phyloP scores from a whole-genome alignment of 1,284 basidiomycete genomes.

The Fomitopsis palustris region DNA sequence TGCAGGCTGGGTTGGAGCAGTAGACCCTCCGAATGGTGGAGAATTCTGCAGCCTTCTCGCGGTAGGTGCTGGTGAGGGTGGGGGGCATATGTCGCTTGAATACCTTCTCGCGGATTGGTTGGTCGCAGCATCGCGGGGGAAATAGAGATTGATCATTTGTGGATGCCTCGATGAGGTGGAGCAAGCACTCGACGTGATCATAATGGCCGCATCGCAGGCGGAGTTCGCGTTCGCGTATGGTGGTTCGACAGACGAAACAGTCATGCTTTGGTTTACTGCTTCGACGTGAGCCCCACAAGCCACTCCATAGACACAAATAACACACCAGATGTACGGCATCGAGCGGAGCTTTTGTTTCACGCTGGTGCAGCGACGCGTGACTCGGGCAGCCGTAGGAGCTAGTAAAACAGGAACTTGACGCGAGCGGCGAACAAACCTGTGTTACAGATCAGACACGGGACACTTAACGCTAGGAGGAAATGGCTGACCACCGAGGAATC shows the following conservation, averaged over 20 bases:
- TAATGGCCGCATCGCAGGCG: conserved; percentile 29
- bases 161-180: conserved; percentile 28
- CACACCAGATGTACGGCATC: not conserved
- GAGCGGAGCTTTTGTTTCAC: not conserved
- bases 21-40: conserved; percentile 31
- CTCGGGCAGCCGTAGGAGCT: not conserved
- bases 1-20: conserved; percentile 32
- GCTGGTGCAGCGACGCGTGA: not conserved
- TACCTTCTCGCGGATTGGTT: conserved; percentile 23
- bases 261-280: conserved; percentile 10
- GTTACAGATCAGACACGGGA: not conserved
- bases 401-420: not conserved
- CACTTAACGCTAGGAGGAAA: not conserved
- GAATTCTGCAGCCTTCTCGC: conserved; percentile 27
- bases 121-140: conserved; percentile 33
- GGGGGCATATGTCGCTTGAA: conserved; percentile 23
- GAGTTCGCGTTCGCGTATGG: conserved; percentile 17
- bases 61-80: conserved; percentile 18
- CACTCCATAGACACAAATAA: not conserved
- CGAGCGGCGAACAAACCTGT: not conserved
- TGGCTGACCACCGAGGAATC: not conserved
- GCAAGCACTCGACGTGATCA: conserved; percentile 31
- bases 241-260: conserved; percentile 20
- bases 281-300: not conserved
- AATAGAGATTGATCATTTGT: conserved; percentile 32